These are phyloP conservation scores for Cyanidiococcus yangmingshanensis DNA, from an alignment of 23 red algal genomes.

Conservation along the genomic window DNA sequence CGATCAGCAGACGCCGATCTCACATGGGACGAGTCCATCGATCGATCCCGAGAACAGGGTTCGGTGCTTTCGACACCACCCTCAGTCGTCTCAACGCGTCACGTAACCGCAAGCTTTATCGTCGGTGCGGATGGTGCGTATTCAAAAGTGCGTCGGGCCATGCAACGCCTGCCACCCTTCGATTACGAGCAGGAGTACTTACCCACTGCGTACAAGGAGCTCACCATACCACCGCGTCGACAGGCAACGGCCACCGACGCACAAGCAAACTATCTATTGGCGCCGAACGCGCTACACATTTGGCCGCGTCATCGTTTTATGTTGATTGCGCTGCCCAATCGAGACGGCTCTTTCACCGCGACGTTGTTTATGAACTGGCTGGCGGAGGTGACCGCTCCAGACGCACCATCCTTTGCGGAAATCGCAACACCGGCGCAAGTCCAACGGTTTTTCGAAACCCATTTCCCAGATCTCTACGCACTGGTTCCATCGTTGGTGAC, in stretches of 20 bases:
- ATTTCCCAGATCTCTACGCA: slow-evolving; percentile 67
- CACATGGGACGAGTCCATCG: not conserved
- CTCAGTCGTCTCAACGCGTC: slow-evolving; percentile 1
- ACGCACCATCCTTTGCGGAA: slow-evolving; percentile 10
- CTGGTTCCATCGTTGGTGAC: slow-evolving; percentile 49
- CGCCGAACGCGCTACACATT: slow-evolving; percentile 42
- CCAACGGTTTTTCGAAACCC: slow-evolving; percentile 40
- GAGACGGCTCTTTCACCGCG: slow-evolving; percentile 64
- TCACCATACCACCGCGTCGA: slow-evolving; percentile 31
- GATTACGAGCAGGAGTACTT: slow-evolving; percentile 71
- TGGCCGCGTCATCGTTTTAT: slow-evolving; percentile 92
- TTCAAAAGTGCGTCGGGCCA: slow-evolving; percentile 67
- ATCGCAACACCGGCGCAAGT: slow-evolving; percentile 15
- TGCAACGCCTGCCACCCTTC: slow-evolving; percentile 49
- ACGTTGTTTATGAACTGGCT: slow-evolving; percentile 83
- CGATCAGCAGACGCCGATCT: not conserved
- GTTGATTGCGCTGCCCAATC: slow-evolving; percentile 97
- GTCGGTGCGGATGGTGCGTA: slow-evolving; percentile 86
- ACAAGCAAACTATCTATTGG: not conserved
- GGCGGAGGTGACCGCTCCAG: slow-evolving; percentile 15
- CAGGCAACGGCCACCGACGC: not conserved
- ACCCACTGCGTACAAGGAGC: slow-evolving; percentile 84
- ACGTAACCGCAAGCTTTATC: slow-evolving; percentile 32
- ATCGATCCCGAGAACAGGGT: not conserved
- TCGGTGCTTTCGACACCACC: not conserved